Evolutionary conservation across 2,329 filamentous ascomycete species (phyloP).

Genomic region (Botrytis hyacinthi): DNA sequence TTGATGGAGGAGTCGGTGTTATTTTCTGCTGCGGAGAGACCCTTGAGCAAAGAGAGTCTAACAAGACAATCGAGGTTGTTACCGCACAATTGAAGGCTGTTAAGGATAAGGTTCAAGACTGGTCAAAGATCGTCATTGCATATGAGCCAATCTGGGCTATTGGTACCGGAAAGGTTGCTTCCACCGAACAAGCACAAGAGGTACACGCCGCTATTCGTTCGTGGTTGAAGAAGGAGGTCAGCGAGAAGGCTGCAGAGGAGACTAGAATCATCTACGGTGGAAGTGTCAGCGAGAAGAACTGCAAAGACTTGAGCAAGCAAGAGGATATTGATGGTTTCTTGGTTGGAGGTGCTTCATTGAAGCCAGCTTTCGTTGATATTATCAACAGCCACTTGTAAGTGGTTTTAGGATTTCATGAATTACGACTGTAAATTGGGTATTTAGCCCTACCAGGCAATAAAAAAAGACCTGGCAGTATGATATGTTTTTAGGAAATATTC

Average conservation of each 20-base stretch:
- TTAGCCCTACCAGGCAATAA: background rate
- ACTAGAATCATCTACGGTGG: conserved; percentile 96
- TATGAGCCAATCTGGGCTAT: conserved; percentile 99
- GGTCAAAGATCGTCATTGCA: conserved; percentile 91
- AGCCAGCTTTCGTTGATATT: conserved; percentile 82
- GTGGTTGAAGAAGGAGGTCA: conserved; percentile 80
- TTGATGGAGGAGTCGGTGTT: conserved; percentile 82
- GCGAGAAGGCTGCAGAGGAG: conserved; percentile 72
- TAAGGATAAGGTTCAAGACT: conserved; percentile 75
- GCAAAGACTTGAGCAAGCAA: conserved; percentile 86
- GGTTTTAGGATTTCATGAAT: conserved; percentile 23
- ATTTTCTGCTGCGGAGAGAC: conserved; percentile 98
- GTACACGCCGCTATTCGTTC: conserved; percentile 87
- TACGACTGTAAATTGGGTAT: conserved; percentile 25
- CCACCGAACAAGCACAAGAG: conserved; percentile 86
- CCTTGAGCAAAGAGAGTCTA: conserved; percentile 83
- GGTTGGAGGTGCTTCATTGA: conserved; percentile 92
- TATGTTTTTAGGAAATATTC: background rate
- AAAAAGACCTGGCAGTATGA: conserved; percentile 4
- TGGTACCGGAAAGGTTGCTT: conserved; percentile 91
- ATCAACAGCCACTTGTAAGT: conserved; percentile 56
- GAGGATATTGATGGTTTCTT: conserved; percentile 97
- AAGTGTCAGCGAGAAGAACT: conserved; percentile 98
- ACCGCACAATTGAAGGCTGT: conserved; percentile 83
- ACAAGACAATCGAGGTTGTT: conserved; percentile 82